These are phyloP conservation scores for Solanum pinnatisectum DNA, from an alignment of 257 asterid genomes.

Conservation along the genomic window DNA sequence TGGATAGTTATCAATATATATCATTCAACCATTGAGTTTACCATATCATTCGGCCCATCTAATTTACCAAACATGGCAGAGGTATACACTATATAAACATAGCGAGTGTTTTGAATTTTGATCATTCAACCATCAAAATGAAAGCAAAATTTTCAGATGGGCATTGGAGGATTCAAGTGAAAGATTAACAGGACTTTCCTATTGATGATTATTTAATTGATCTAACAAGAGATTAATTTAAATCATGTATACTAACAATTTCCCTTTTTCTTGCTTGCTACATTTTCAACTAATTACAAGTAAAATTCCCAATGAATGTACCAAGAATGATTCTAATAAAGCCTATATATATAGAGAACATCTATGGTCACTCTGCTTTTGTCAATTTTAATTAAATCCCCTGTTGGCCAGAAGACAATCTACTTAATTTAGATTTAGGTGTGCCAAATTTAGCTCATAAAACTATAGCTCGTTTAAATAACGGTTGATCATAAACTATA, in stretches of 20 bases:
- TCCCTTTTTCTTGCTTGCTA: background rate
- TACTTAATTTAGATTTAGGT: background rate
- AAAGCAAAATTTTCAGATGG: background rate
- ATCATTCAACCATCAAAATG: background rate
- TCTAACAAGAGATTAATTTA: background rate
- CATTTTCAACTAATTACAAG: background rate
- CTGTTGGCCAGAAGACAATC: background rate
- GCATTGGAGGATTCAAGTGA: background rate
- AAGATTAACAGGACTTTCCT: slow-evolving; percentile 20
- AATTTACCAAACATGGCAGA: background rate
- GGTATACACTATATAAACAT: background rate
- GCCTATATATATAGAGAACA: background rate
- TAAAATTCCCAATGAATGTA: background rate
- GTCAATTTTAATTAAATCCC: background rate
- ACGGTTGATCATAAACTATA: background rate
- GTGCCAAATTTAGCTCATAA: background rate
- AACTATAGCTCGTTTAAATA: background rate
- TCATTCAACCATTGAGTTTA: background rate
- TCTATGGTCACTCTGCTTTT: background rate
- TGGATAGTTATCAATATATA: background rate
- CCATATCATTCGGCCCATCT: background rate
- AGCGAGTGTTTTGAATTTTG: no score
- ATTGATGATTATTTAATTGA: background rate
- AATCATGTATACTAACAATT: background rate
- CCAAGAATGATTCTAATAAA: no score